phyloP scores from a whole-genome alignment of 202 grass and related monocot species.

The Panicum virgatum region DNA sequence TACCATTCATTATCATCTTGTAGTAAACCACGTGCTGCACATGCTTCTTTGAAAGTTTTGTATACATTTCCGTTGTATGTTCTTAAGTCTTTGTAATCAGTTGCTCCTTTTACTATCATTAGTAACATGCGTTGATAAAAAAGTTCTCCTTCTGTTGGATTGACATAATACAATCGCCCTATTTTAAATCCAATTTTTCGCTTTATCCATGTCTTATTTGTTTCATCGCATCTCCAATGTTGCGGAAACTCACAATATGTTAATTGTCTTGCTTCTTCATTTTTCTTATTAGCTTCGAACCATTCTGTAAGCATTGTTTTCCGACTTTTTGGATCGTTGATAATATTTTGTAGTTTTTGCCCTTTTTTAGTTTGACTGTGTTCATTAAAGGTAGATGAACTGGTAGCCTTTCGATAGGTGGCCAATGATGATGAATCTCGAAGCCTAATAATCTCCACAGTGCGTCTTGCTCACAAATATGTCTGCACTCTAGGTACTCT shows the following conservation, averaged over 20 bases:
- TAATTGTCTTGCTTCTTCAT: background rate
- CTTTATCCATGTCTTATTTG: no score
- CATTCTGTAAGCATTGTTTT: no score
- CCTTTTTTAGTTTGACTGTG: accelerated
- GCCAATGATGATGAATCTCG: background rate
- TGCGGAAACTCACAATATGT: background rate
- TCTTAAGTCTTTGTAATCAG: background rate
- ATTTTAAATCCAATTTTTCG: no score
- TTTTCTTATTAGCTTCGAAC: background rate
- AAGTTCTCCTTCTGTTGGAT: no score
- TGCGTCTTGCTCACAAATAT: no score
- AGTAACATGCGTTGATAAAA: conserved; percentile 19
- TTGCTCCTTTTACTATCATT: background rate
- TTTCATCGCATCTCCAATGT: no score
- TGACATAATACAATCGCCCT: background rate
- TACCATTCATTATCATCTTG: background rate
- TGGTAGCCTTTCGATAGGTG: background rate
- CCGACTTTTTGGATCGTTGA: background rate
- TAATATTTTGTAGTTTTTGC: background rate
- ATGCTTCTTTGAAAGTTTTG: background rate
- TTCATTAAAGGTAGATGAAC: background rate
- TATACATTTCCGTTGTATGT: background rate
- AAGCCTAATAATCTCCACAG: background rate
- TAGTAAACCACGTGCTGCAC: background rate
- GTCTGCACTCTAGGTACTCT: no score